These are phyloP conservation scores for Setomelanomma holmii DNA, from an alignment of 2,329 filamentous ascomycete species.

Conservation along the genomic window DNA sequence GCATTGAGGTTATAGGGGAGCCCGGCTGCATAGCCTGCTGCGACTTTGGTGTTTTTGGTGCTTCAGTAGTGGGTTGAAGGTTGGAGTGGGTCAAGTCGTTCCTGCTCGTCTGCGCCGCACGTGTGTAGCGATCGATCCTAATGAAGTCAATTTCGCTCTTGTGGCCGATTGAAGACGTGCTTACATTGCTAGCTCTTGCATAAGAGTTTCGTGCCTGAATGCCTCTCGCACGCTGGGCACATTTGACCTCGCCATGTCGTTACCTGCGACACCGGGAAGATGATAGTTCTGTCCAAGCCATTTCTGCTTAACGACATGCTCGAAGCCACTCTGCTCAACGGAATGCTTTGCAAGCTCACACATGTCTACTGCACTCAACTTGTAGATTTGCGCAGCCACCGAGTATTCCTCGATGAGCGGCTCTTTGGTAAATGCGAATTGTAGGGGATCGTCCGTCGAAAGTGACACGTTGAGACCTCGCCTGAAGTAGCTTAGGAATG, in stretches of 20 bases:
- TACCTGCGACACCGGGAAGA: conserved; percentile 80
- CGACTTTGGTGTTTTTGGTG: conserved; percentile 40
- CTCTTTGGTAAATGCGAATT: conserved; percentile 98
- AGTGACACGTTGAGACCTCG: conserved; percentile 94
- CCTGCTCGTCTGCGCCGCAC: conserved; percentile 36
- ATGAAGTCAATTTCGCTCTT: conserved; percentile 1
- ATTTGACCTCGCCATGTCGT: conserved; percentile 94
- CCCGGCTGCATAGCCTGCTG: conserved; percentile 40
- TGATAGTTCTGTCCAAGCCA: conserved; percentile 86
- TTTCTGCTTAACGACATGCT: conserved; percentile 84
- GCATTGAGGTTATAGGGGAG: conserved; percentile 51
- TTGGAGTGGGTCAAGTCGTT: conserved; percentile 46
- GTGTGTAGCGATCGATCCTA: conserved; percentile 54
- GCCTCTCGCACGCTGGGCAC: conserved; percentile 91
- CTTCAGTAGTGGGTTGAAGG: conserved; percentile 32
- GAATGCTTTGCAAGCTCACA: conserved; percentile 97
- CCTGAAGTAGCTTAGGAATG: conserved; percentile 94
- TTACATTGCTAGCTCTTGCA: conserved; percentile 85
- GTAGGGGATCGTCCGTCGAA: conserved; percentile 94
- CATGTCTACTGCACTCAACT: conserved; percentile 96
- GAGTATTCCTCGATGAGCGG: conserved; percentile 98
- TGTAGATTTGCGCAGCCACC: conserved; percentile 97
- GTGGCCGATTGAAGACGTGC: conserved; percentile 28
- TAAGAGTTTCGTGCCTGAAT: conserved; percentile 84
- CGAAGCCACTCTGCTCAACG: conserved; percentile 93